Base-by-base conservation (phyloP, 164 flowering plant species). In the Tetrastigma voinierianum region DNA sequence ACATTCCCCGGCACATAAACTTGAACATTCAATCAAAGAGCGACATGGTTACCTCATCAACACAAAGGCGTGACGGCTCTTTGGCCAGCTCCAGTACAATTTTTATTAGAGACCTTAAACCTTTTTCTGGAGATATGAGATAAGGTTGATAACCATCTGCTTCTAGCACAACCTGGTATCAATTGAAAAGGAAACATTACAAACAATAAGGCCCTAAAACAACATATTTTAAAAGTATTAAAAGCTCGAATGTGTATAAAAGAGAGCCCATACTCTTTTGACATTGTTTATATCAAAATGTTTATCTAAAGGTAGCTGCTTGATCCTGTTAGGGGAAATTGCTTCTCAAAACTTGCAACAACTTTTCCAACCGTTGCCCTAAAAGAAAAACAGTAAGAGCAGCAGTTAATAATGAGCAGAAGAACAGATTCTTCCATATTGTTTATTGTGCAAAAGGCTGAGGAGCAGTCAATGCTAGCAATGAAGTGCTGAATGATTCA, bases 101-200 rank as follows among this genome's bases (percentile, higher is more conserved):
- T 74, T 93, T 96, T 68, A 96, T 91, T 62, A 96, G 77, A 57
- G 99, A 96, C 66, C 99, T 83, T 59, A 96, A 73, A 51, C 99
- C 98, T 71, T 96, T 96, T 74, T 96, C 99, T 3, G 99, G 99
- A 70, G 99, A 96, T 68, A 96, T 96, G 65, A 96, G 98, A 81
- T 96, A 96, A 25, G 99, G 98, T 68, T 96, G 99, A 83, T 96
- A 96, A 71, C 99, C 99, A 82, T 96, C 99, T 56, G 98, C 99
- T 82, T 96, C 99, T 16, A 96, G 79, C 64, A 96, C 99, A 76
- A 96, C 82, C 99, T 96, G 82, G 56, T 54, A 67, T 32, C 40
- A 32, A 32, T 32, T 32, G 40, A 32, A 32, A 12, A 45, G 67
- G 20, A n/a, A n/a, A 44, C 40, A 32, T 32, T 32, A 7, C 40